Evolutionary conservation across 768 basidiomycete genomes (phyloP).

Genomic region (Leccinum truebloodii): DNA sequence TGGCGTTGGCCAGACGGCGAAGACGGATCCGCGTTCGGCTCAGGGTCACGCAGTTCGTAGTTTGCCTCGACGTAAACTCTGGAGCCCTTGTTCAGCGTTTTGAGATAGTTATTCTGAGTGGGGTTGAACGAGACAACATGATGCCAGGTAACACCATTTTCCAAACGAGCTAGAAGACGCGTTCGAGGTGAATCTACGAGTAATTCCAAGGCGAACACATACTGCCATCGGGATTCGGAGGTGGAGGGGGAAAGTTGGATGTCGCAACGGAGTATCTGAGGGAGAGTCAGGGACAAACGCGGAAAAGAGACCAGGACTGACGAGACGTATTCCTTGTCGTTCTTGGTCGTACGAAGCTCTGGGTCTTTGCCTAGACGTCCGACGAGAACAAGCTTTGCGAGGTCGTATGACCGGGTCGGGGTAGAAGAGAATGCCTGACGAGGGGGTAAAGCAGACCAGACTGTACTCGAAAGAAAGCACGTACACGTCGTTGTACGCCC

Average conservation of each 20-base stretch:
- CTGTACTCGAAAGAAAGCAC: slow-evolving; percentile 22
- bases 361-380: slow-evolving; percentile 75
- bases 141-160: slow-evolving; percentile 69
- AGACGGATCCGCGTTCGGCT: slow-evolving; percentile 60
- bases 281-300: not conserved
- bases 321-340: slow-evolving; percentile 78
- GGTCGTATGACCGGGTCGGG: slow-evolving; percentile 52
- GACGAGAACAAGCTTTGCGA: slow-evolving; percentile 77
- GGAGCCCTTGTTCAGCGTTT: slow-evolving; percentile 64
- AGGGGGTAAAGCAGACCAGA: not conserved
- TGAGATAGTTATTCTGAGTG: slow-evolving; percentile 60
- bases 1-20: slow-evolving; percentile 76
- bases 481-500: slow-evolving; percentile 49
- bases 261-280: slow-evolving; percentile 79
- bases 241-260: slow-evolving; percentile 56
- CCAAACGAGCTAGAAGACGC: slow-evolving; percentile 47
- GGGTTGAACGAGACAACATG: slow-evolving; percentile 73
- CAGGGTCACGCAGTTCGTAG: slow-evolving; percentile 76
- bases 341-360: slow-evolving; percentile 65
- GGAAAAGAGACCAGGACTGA: slow-evolving; percentile 37
- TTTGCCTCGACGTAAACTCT: slow-evolving; percentile 81
- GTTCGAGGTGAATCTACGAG: slow-evolving; percentile 1
- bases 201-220: slow-evolving; percentile 24
- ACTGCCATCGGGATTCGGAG: slow-evolving; percentile 64
- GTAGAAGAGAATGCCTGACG: slow-evolving; percentile 66